Evolutionary conservation across 805 yeast genomes (phyloP), one percentile per base, ranked within the genome.

Genomic region (Yarrowia divulgata): DNA sequence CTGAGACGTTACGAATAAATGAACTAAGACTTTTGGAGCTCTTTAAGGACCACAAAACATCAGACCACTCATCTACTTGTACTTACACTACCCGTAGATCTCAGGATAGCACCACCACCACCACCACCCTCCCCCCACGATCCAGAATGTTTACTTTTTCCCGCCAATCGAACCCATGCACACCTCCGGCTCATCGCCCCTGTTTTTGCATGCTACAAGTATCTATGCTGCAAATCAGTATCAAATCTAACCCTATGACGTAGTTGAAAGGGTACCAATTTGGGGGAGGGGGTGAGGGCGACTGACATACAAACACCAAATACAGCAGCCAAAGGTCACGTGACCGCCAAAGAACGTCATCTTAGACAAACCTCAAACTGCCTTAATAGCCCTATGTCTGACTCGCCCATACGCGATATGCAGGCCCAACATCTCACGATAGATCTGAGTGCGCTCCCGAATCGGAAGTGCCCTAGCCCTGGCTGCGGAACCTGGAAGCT

Each of bases 81-180:
- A 23, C 42, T 2, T n/a, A 39, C 16, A 13, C 42, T 39, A 23
- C 29, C 4, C 29, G 29, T 23, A 23, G 4, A 4, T 23, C 29
- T 23, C 29, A 23, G 29, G 29, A 4, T 23, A 23, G 29, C 29
- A 23, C 42, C 16, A 13, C 42, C 18, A 13, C 46, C 10, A 8
- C 46, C 29, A 16, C 19, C 8, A 14, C 8, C 18, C 19, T 8
- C 23, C 12, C 23, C n/a, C n/a, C 39, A 16, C 55, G 55, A 50
- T 50, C 39, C 0, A 39, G 5, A 10, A 9, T 50, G 55, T 50
- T 50, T 50, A 50, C 55, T 50, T 50, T 50, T 50, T 50, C 55
- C 55, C 55, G 55, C 55, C 39, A 50, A 50, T 50, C 55, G 39
- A n/a, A 29, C 37, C 18, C 39, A 50, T 34, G 55, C 55, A 50